Evolutionary conservation across 257 asterid species (phyloP).

Genomic region (Salvia miltiorrhiza): DNA sequence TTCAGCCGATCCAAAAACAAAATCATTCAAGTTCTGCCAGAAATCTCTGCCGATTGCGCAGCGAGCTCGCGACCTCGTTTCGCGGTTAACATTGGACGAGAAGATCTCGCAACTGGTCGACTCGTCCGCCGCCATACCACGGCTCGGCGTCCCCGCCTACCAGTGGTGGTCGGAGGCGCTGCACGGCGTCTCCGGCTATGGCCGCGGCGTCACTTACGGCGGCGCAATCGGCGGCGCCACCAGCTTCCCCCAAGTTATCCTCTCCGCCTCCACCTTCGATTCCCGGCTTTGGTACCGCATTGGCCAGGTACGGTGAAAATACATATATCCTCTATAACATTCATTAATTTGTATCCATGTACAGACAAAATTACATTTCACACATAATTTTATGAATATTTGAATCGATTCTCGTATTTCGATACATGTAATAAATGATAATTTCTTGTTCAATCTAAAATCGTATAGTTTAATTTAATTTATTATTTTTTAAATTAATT

Average conservation of each 20-base stretch:
- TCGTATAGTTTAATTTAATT: too few species aligned
- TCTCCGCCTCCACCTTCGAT: slow-evolving; percentile 87
- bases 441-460: too few species aligned
- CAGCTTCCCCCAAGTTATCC: slow-evolving; percentile 87
- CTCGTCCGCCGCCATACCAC: slow-evolving; percentile 64
- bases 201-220: slow-evolving; percentile 50
- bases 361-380: too few species aligned
- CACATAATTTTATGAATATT: too few species aligned
- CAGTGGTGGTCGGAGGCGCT: slow-evolving; percentile 95
- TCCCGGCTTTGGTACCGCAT: slow-evolving; percentile 76
- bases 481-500: too few species aligned
- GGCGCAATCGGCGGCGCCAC: slow-evolving; percentile 63
- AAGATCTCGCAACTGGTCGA: slow-evolving; percentile 75
- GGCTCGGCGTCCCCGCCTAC: slow-evolving; percentile 79
- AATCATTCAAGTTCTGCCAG: slow-evolving; percentile 54
- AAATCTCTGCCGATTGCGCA: slow-evolving; percentile 41
- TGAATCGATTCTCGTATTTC: too few species aligned
- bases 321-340: not conserved
- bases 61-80: slow-evolving; percentile 66
- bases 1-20: slow-evolving; percentile 34
- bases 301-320: slow-evolving; percentile 47
- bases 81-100: slow-evolving; percentile 74
- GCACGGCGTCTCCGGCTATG: slow-evolving; percentile 83
- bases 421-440: too few species aligned
- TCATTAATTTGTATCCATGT: too few species aligned